phyloP scores from a whole-genome alignment of 306 rosid genomes.

The Vachellia collinsii region DNA sequence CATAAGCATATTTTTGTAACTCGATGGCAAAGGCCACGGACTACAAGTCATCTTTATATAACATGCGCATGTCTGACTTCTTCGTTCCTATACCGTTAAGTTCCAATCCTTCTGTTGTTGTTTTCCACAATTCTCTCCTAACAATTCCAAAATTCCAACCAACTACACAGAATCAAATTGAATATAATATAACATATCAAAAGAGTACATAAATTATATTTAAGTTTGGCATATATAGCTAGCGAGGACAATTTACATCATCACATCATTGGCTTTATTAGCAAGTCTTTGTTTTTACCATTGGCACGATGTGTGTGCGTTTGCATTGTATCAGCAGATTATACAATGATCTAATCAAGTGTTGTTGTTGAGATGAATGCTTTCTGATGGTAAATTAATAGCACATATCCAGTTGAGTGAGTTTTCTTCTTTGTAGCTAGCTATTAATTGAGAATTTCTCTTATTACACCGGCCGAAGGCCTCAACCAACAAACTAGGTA shows the following conservation, averaged over 20 bases:
- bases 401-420: neutral
- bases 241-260: conserved; percentile 3
- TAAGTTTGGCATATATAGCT: neutral
- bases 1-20: too few species aligned
- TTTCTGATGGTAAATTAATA: neutral
- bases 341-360: neutral
- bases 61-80: neutral
- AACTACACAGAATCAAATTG: conserved; percentile 50
- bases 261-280: conserved; percentile 52
- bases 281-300: conserved; percentile 51
- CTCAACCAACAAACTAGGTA: conserved; percentile 27
- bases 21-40: too few species aligned
- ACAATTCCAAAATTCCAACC: conserved; percentile 48
- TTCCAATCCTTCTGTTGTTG: conserved; percentile 2
- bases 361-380: neutral
- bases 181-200: conserved; percentile 24
- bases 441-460: neutral
- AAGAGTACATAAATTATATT: conserved; percentile 12
- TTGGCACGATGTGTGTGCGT: conserved; percentile 20
- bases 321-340: neutral
- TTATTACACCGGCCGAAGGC: conserved; percentile 21
- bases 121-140: conserved; percentile 12
- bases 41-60: neutral
- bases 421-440: neutral
- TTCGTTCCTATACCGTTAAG: neutral